Evolutionary conservation across 2,329 filamentous ascomycete genomes (phyloP), one percentile per base, ranked within the genome.

Genomic region (Shiraia bambusicola): DNA sequence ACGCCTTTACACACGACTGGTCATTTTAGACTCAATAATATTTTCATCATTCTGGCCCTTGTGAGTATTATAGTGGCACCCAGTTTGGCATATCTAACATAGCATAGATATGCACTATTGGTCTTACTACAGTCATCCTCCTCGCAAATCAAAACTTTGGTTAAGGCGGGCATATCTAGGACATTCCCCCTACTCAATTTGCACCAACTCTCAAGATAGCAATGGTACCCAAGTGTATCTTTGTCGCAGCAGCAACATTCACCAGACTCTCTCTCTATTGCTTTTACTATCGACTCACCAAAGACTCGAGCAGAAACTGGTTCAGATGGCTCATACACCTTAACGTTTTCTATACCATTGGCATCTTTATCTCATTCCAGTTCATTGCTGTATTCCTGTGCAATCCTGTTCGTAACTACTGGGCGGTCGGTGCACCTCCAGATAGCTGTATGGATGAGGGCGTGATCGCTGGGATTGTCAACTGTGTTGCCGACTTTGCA

Each of bases 201-300:
- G 50, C 32, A 15, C 45, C 55, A 12, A 57, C 47, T 2, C 40
- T 41, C 15, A 70, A 72, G 40, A 63, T 72, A 11, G 72, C 70
- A 3, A 67, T 75, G 52, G 54, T 59, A 1, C 64, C 72, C 3
- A 75, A 75, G 48, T 37, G 72, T 6, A 52, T 71, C 4, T 75
- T 74, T 47, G 66, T 63, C 2, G 52, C 65, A 10, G 71, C 72
- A 2, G 61, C 72, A 1, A 70, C 67, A 0, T 74, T 73, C 42
- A 74, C 71, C 0, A 59, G 73, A 12, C 56, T 73, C 12, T 73
- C 70, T 0, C 56, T 76, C 7, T 67, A 74, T 25, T 69, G 60
- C 49, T 73, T 75, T 51, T 76, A 75, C 48, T 74, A 73, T 37
- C 66, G 73, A 10, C 57, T 75, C 8, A 59, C 74, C 6, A 44